Base-by-base conservation (phyloP, 2,329 filamentous ascomycete species). In the Hymenoscyphus repandus region DNA sequence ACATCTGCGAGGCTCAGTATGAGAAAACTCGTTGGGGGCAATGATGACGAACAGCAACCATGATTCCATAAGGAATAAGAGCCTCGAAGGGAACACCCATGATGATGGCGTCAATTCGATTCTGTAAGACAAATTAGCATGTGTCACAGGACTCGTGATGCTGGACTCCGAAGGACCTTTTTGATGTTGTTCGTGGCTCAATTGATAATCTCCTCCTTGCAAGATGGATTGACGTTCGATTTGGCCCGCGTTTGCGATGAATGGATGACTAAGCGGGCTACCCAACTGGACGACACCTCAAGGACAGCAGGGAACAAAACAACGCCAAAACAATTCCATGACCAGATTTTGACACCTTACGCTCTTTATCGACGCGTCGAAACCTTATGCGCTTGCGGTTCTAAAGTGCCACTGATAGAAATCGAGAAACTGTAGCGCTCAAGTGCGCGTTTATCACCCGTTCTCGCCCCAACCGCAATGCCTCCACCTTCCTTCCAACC, bases 31-130 rank as follows among this genome's bases (percentile, higher is more conserved):
- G 5, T 3, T 15, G 7, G 5, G 39, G 40, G 47, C 20, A 37
- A 32, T 50, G 53, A 47, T 42, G 31, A 64, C 68, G 53, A 57
- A 71, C 69, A 49, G 54, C 57, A 49, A 69, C 50, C 60, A 71
- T 70, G 61, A 72, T 69, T 45, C 58, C 69, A 58, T 69, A 72
- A 6, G 69, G 69, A 50, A 72, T 41, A 52, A 72, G 65, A 53
- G 68, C 61, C 64, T 72, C 69, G 56, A 70, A 72, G 34, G 69
- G 69, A 48, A 72, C 66, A 57, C 65, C 66, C 69, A 72, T 72
- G 45, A 54, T 67, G 61, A 50, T 47, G 48, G 51, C 58, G 31
- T 50, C 52, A 47, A 42, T 39, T 57, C 43, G 48, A 51, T 57
- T 50, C 63, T 64, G 41, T 31, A 9, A 20, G 2, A 40, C 15